Evolutionary conservation across 2,329 filamentous ascomycete species (phyloP).

Genomic region (Nemania diffusa): DNA sequence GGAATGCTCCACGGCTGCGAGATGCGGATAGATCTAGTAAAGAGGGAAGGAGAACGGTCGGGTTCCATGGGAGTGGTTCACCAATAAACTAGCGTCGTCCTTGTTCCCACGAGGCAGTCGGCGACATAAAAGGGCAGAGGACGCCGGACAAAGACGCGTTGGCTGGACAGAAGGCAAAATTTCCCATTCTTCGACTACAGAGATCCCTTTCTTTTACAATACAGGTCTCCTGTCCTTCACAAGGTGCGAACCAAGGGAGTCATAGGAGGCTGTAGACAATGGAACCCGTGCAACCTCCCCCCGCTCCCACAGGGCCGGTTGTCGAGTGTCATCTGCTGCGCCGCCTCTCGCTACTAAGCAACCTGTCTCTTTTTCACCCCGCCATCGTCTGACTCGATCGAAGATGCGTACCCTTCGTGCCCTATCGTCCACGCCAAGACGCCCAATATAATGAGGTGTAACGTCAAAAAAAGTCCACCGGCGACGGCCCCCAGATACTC

Average conservation of each 20-base stretch:
- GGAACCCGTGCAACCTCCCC: background rate
- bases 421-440: background rate
- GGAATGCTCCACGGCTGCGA: background rate
- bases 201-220: background rate
- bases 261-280: background rate
- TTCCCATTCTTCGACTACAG: background rate
- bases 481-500: background rate
- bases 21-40: background rate
- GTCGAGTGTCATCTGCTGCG: background rate
- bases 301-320: background rate
- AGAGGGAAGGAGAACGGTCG: background rate
- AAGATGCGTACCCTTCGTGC: background rate
- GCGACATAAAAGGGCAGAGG: background rate
- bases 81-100: background rate
- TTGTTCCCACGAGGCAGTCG: background rate
- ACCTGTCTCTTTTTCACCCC: background rate
- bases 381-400: background rate
- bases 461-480: background rate
- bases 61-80: background rate
- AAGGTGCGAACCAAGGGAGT: background rate
- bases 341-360: background rate
- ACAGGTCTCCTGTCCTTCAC: background rate
- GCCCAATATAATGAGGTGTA: background rate
- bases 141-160: conserved; percentile 9
- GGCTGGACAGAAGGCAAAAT: background rate